Evolutionary conservation across 495 filamentous ascomycete genomes (phyloP).

Genomic region (Talaromyces borbonicus): DNA sequence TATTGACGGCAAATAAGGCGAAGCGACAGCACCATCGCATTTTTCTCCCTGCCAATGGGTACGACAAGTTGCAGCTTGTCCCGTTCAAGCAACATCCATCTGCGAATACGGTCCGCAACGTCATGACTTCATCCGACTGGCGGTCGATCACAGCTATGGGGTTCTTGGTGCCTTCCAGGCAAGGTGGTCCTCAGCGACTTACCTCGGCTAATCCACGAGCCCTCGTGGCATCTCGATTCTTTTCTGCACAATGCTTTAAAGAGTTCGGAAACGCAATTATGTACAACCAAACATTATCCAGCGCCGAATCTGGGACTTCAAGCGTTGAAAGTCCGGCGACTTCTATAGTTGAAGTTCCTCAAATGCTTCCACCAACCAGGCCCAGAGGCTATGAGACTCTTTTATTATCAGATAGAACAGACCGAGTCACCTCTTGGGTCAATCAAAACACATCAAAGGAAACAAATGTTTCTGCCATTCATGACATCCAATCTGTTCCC

Average conservation of each 20-base stretch:
- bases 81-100: background rate
- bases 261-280: background rate
- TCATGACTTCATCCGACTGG: background rate
- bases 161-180: background rate
- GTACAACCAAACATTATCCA: background rate
- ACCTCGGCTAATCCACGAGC: background rate
- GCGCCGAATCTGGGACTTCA: background rate
- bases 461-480: background rate
- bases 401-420: slow-evolving; percentile 13
- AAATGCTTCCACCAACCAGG: background rate
- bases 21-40: background rate
- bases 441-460: slow-evolving; percentile 11
- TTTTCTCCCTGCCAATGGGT: background rate
- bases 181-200: background rate
- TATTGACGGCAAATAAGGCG: background rate
- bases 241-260: background rate
- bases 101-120: background rate
- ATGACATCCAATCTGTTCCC: background rate
- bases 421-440: slow-evolving; percentile 19
- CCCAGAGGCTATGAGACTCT: background rate
- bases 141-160: background rate
- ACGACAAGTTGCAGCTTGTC: background rate
- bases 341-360: too few relatives aligned
- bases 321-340: too few relatives aligned
- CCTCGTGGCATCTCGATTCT: background rate